Evolutionary conservation across 202 grass and related monocot species (phyloP).

Genomic region (Setaria viridis): DNA sequence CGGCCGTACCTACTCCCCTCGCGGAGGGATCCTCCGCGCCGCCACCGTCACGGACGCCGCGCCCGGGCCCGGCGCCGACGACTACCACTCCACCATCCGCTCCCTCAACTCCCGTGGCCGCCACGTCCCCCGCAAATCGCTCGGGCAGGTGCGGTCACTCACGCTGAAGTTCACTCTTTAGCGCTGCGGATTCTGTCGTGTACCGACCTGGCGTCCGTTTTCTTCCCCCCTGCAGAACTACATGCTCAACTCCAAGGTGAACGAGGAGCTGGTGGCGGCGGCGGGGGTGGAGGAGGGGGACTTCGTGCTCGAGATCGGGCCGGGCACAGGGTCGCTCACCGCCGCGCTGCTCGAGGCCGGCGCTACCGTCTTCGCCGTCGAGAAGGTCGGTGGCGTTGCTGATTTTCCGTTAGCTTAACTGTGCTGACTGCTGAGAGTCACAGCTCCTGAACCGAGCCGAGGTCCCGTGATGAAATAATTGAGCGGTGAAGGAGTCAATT

Average conservation of each 20-base stretch:
- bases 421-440: background rate
- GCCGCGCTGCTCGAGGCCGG: conserved; percentile 70
- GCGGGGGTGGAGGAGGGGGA: conserved; percentile 73
- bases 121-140: conserved; percentile 79
- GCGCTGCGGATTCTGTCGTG: no score
- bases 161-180: no score
- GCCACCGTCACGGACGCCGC: background rate
- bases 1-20: background rate
- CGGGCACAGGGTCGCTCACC: conserved; percentile 84
- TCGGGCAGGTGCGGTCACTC: conserved; percentile 70
- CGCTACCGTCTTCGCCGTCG: conserved; percentile 77
- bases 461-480: background rate
- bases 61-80: conserved; percentile 45
- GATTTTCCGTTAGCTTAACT: background rate
- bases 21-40: background rate
- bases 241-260: conserved; percentile 81
- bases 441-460: conserved; percentile 8
- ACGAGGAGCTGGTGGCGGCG: conserved; percentile 69
- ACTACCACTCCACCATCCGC: conserved; percentile 77
- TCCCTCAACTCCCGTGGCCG: conserved; percentile 87
- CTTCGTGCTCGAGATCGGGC: conserved; percentile 92
- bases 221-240: conserved; percentile 60
- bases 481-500: background rate
- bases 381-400: conserved; percentile 60
- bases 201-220: background rate